Base-by-base conservation (phyloP, 2,329 filamentous ascomycete species). In the Aspergillus sp. region DNA sequence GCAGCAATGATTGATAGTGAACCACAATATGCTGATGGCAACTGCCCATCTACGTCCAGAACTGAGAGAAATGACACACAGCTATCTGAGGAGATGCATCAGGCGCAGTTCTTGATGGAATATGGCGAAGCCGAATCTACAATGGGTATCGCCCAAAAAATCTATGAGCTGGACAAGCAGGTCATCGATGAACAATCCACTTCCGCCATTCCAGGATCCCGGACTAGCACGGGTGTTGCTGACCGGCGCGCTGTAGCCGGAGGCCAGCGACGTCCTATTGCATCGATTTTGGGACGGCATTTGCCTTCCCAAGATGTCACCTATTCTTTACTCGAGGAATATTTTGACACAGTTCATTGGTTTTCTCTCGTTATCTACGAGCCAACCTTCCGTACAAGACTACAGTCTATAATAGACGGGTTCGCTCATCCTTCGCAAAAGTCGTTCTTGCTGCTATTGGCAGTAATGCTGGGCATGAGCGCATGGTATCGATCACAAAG, bases 351-450 rank as follows among this genome's bases (percentile, higher is more conserved):
- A 2, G 73, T 81, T 15, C 77, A 80, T 64, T 81, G 78, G 78
- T 80, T 81, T 57, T 79, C 77, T 15, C 68, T 80, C 3, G 76
- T 77, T 1, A 68, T 81, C 17, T 77, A 76, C 56, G 77, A 80
- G 54, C 77, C 77, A 1, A 76, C 69, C 25, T 78, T 80, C 50
- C 74, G 78, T 21, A 64, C 64, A 10, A 64, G 66, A 3, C 72
- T 77, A 25, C 60, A 66, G 8, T 71, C 72, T 7, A 67, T 78
- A 2, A 59, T 66, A 1, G 75, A 76, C 59, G 74, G 75, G 2
- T 66, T 61, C 39, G 77, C 77, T 0, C 66, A 70, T 13, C 68
- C 69, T 2, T 70, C 72, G 0, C 72, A 79, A 49, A 70, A 71
- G 19, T 66, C 72, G 0, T 80, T 79, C 52, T 62, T 80, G 4